Percentiles rank a stretch among this genome's conserved stretches.
Evolutionary conservation across 768 basidiomycete species (phyloP).

Genomic region (Mycena pura): DNA sequence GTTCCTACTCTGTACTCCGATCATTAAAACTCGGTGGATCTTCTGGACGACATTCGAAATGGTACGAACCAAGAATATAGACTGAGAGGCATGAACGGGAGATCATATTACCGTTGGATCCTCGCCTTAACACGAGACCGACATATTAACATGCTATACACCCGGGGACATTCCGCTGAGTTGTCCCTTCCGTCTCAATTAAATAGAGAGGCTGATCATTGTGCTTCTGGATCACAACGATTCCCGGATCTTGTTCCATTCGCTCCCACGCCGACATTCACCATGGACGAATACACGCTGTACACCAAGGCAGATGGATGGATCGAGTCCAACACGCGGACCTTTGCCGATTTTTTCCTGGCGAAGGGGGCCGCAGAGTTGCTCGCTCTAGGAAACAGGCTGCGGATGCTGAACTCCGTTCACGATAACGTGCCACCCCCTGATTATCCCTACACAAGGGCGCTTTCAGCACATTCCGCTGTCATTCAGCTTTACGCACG

Average conservation of each 20-base stretch:
- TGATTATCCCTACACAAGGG: no score
- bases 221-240: background rate
- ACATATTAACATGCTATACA: no score
- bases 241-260: background rate
- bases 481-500: no score
- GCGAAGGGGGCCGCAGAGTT: background rate
- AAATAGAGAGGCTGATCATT: background rate
- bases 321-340: constrained; percentile 6
- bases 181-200: no score
- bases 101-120: no score
- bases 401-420: background rate
- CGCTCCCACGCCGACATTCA: background rate
- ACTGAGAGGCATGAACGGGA: background rate
- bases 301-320: background rate
- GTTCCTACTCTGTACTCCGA: background rate
- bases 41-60: background rate
- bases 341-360: background rate
- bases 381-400: background rate
- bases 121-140: no score
- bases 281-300: background rate
- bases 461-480: no score
- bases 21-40: background rate
- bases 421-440: no score
- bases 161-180: no score
- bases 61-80: background rate